Evolutionary conservation across 148 eudicot species (phyloP), one percentile per base, ranked within the genome.

Genomic region (Rhododendron henanense): DNA sequence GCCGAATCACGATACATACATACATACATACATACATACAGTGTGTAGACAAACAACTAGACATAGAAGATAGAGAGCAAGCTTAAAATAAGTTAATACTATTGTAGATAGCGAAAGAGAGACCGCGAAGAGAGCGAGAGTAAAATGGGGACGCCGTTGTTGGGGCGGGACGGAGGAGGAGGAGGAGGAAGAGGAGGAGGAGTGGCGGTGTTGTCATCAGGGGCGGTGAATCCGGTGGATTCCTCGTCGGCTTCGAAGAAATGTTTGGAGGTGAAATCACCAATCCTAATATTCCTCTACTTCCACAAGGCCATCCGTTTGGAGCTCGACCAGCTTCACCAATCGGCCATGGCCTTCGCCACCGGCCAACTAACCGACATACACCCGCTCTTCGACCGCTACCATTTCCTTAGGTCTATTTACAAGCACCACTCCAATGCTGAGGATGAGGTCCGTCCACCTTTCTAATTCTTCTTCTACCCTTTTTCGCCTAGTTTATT

Each of bases 401-500:
- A 92, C 82, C 93, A 93, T 85, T 94, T 95, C 74, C 85, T 96
- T 45, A 85, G 98, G 31, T 92, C 92, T 14, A 94, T 96, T 83
- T 96, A 96, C 71, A 92, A 91, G 90, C 98, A 96, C 87, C 99
- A 96, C 85, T 95, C 94, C 91, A 94, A 93, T 92, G 98, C 99
- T 6, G 98, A 96, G 87, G 99, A 96, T 87, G 99, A 96, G 96
- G 98, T 94, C 71, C 71, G 28, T 25, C 28, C 28, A 35, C 76
- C 48, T 80, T 80, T 65, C 15, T 21, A 2, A 48, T 59, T 78
- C 50, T 55, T 45, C 73, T 16, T n/a, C 10, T 61, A 11, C 33
- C 33, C 21, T 5, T 85, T 23, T 25, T 16, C 3, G 10, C 21
- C n/a, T 61, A 8, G 19, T 23, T 10, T 10, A 13, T 19, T 78